Percentiles rank a stretch among this genome's conserved stretches.
phyloP scores from a whole-genome alignment of 768 basidiomycete genomes.

The Pisolithus tinctorius region DNA sequence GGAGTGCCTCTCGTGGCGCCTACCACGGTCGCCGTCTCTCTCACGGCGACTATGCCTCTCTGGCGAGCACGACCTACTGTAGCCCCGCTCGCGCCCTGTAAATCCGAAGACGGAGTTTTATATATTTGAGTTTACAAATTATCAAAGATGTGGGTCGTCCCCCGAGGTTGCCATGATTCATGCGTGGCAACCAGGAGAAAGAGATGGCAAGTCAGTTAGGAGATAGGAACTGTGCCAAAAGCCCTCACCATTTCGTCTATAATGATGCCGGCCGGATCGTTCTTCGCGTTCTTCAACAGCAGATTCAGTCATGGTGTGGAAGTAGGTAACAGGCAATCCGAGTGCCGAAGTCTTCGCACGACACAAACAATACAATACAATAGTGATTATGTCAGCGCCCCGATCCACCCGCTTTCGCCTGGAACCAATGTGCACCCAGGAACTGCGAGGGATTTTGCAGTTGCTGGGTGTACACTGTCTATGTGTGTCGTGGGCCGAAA shows the following conservation, averaged over 20 bases:
- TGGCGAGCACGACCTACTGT: conserved; percentile 22
- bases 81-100: conserved; percentile 14
- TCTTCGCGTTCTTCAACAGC: neutral
- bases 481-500: too few species aligned
- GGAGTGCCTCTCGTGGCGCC: conserved; percentile 12
- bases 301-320: neutral
- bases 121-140: neutral
- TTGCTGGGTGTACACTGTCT: too few species aligned
- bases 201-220: conserved; percentile 16
- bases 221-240: neutral
- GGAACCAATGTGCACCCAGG: neutral
- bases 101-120: conserved; percentile 1
- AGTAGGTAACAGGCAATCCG: too few species aligned
- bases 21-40: conserved; percentile 4
- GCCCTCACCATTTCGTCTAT: conserved; percentile 21
- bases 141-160: conserved; percentile 6
- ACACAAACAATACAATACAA: neutral
- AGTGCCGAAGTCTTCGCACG: too few species aligned
- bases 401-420: too few species aligned
- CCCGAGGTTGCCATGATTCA: conserved; percentile 9
- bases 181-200: conserved; percentile 21
- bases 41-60: conserved; percentile 7
- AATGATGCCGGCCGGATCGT: neutral
- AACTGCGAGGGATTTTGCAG: too few species aligned
- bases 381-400: too few species aligned